Base-by-base conservation (phyloP, 2,329 filamentous ascomycete genomes). In the Talaromyces funiculosus region DNA sequence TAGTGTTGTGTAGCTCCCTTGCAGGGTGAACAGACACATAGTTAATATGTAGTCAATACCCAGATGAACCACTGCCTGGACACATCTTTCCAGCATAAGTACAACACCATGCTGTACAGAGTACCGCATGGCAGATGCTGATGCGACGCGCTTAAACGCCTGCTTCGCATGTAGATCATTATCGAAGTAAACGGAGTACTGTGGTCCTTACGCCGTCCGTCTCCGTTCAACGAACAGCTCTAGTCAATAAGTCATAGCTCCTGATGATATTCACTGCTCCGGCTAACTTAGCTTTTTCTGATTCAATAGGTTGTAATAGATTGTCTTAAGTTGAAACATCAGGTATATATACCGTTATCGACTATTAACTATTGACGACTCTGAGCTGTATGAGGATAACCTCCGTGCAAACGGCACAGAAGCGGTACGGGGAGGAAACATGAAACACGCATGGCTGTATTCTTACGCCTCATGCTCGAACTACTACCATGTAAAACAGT, bases 391-490 rank as follows among this genome's bases (percentile, higher is more conserved):
- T 47, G 22, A 49, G 16, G 24, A 35, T 16, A 33, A 22, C 9
- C 29, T 51, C 29, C 47, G 47, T 33, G n/a, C 12, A 10, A 3
- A 49, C 45, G 45, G 45, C 26, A 33, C 26, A 51, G 26, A 51
- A 22, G 47, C 18, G 29, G 47, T 51, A 51, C 35, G 53, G 53
- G 42, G 53, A 3, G 24, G 29, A 24, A 20, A 31, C 47, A 42
- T 55, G 53, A 55, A 55, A 55, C 53, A 55, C 33, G 37, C 53
- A 55, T 55, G 53, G 53, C 53, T 29, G 53, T 42, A 40, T 42
- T n/a, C 37, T 42, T 55, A 42, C 47, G 9, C 3, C 10, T 29
- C 10, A n/a, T n/a, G 7, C n/a, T 4, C 7, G 14, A 1, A 47
- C 3, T 12, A 1, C 31, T 5, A 31, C 29, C 12, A 1, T 10